These are phyloP conservation scores for Boletus rubescentipes DNA, from an alignment of 768 basidiomycete species.

Conservation along the genomic window DNA sequence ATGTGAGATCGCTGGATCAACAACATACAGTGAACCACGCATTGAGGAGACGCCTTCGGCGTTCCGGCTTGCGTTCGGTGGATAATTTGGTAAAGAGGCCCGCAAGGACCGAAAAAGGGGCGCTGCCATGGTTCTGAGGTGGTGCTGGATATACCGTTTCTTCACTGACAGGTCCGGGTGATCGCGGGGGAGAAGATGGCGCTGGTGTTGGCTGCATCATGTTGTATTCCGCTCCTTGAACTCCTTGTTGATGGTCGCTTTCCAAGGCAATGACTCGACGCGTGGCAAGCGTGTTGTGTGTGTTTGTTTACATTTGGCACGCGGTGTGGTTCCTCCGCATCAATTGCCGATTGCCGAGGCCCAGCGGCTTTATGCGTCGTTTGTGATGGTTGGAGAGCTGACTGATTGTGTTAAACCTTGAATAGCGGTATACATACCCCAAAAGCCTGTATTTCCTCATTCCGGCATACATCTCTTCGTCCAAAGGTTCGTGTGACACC, in stretches of 20 bases:
- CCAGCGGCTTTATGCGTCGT: too few species aligned
- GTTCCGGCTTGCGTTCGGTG: constrained; percentile 70
- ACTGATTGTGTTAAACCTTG: not conserved
- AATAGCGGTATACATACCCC: not conserved
- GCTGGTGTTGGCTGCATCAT: constrained; percentile 69
- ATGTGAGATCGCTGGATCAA: not conserved
- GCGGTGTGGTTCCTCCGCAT: too few species aligned
- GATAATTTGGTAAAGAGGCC: constrained; percentile 76
- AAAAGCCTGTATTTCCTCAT: not conserved
- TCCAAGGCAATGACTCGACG: not conserved
- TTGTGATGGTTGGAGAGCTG: not conserved
- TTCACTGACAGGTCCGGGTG: constrained; percentile 32
- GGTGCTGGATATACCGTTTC: constrained; percentile 48
- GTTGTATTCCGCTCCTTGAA: not conserved
- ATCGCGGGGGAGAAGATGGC: constrained; percentile 55
- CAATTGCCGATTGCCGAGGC: too few species aligned
- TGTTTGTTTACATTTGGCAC: constrained; percentile 8
- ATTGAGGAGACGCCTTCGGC: constrained; percentile 64
- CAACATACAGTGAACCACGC: constrained; percentile 78
- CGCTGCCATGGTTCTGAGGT: constrained; percentile 64
- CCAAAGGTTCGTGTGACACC: not conserved
- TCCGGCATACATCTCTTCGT: constrained; percentile 1
- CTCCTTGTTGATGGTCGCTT: not conserved
- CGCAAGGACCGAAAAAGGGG: constrained; percentile 66
- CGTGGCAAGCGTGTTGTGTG: constrained; percentile 22